Conservation (phyloP, 192 early-diverging fungal genomes). For the Paraglomus brasilianum region DNA sequence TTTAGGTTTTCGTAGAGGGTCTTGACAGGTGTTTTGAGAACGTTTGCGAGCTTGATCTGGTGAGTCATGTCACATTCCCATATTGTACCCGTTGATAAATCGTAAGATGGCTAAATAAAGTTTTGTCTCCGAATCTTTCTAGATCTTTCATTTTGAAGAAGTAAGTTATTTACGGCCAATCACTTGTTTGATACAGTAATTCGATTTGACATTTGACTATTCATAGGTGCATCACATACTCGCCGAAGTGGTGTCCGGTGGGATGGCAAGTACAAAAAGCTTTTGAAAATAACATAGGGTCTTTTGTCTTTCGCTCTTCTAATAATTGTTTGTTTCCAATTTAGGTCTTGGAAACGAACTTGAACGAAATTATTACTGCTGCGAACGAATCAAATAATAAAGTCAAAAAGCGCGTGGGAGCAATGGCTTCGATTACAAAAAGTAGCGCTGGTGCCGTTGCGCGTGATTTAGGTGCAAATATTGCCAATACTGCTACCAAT, state of each 20-base stretch:
- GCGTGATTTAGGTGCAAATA: constrained; percentile 25
- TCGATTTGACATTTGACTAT: no score
- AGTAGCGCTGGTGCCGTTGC: constrained; percentile 28
- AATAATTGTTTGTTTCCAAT: not conserved
- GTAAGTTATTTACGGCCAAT: constrained; percentile 29
- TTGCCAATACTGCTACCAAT: constrained; percentile 14
- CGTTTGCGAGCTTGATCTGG: constrained; percentile 95
- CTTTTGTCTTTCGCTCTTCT: not conserved
- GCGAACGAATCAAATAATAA: constrained; percentile 63
- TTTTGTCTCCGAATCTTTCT: not conserved
- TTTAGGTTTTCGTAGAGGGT: constrained; percentile 91
- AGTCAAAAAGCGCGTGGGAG: constrained; percentile 49
- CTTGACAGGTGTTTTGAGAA: constrained; percentile 92
- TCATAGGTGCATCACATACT: constrained; percentile 72
- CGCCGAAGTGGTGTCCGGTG: constrained; percentile 85
- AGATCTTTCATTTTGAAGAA: constrained; percentile 93
- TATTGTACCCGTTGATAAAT: not conserved
- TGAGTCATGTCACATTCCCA: constrained; percentile 35
- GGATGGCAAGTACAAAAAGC: constrained; percentile 61
- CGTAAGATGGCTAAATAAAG: not conserved
- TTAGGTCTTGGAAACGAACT: constrained; percentile 74
- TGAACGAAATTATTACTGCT: constrained; percentile 69
- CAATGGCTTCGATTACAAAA: constrained; percentile 20
- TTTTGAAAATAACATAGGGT: not conserved
- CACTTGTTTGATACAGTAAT: no score